Evolutionary conservation across 148 eudicot species (phyloP).

Genomic region (Silene latifolia): DNA sequence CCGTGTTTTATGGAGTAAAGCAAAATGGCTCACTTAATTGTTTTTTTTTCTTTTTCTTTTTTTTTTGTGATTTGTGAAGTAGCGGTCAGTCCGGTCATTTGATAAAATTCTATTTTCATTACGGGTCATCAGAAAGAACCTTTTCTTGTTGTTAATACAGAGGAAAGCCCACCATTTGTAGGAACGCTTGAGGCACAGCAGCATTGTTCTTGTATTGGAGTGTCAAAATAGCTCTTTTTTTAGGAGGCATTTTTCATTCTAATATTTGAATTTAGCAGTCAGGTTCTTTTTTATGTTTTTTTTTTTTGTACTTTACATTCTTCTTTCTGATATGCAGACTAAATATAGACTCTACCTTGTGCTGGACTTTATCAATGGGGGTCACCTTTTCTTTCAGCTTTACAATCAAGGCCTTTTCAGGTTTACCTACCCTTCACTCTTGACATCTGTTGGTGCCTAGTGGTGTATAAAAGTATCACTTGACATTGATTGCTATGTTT

Average conservation of each 20-base stretch:
- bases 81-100: not conserved
- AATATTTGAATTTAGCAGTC: slow-evolving; percentile 7
- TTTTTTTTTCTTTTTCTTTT: too few species aligned
- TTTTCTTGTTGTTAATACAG: not conserved
- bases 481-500: slow-evolving; percentile 21
- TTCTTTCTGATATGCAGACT: slow-evolving; percentile 47
- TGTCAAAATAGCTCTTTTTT: not conserved
- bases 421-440: slow-evolving; percentile 23
- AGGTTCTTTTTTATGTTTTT: slow-evolving; percentile 2
- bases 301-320: slow-evolving; percentile 8
- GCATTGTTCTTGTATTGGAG: not conserved
- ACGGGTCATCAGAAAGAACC: not conserved
- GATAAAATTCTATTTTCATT: too few species aligned
- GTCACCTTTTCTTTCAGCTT: slow-evolving; percentile 90
- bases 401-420: slow-evolving; percentile 75
- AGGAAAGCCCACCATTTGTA: not conserved
- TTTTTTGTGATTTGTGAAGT: too few species aligned
- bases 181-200: not conserved
- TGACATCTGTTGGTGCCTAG: not conserved
- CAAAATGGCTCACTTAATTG: not conserved
- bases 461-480: not conserved
- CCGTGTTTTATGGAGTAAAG: not conserved
- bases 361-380: slow-evolving; percentile 85
- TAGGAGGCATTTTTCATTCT: not conserved
- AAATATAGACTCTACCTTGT: slow-evolving; percentile 87